Evolutionary conservation across 83 land plant species (phyloP), one percentile per base, ranked within the genome.

Genomic region (Picea abies): DNA sequence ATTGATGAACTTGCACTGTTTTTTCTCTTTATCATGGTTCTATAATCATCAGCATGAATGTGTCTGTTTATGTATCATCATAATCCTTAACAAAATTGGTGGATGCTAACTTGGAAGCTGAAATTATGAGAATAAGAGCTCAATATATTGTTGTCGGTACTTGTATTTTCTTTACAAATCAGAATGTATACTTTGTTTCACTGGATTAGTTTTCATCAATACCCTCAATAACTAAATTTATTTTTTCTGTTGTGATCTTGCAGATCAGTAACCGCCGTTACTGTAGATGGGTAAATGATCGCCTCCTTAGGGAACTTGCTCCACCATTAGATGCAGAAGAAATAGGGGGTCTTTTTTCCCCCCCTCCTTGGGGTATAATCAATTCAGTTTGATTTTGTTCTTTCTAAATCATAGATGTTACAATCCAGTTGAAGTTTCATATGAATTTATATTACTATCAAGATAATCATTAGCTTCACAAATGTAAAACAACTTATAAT

Each of bases 311-410:
- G 79, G 98, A 96, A 85, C 97, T 97, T 89, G 98, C 97, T 89
- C 99, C 99, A 10, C 93, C 96, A 2, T 64, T 97, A 78, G 86
- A 88, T 89, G 96, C 88, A 49, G 90, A 90, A 22, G 99, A 96
- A 84, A 94, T 97, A 79, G 97, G 96, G 82, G 94, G 93, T 41
- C 90, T 97, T 25, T 97, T 97, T 92, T 93, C 98, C 79, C 99
- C 99, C 25, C 99, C 99, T 79, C 99, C 99, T 23, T 97, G 95
- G 95, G 99, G 99, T 97, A 93, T 83, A 83, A 61, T 19, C 32
- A 35, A 44, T 84, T 68, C 86, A 35, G 35, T 76, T 19, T 14
- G 61, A 76, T 76, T 47, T n/a, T 75, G 22, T 23, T 5, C 17
- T 58, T 19, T 11, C 20, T 77, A 41, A 25, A 69, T 49, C 10